These are phyloP conservation scores for Solanum virginianum DNA, from an alignment of 257 asterid species.

Conservation along the genomic window DNA sequence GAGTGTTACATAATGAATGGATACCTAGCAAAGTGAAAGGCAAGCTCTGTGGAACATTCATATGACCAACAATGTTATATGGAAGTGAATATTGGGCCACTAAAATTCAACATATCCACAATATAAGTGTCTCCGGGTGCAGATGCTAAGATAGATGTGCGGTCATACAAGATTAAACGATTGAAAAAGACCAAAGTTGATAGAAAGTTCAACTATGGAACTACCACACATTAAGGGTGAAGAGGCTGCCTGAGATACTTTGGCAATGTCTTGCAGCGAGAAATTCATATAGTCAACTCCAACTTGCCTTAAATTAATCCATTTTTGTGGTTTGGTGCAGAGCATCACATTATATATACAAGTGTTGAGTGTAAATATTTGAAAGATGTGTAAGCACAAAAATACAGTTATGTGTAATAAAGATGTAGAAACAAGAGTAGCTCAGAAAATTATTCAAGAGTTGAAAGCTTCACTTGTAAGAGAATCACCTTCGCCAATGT, in stretches of 20 bases:
- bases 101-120: background rate
- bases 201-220: background rate
- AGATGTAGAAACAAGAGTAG: background rate
- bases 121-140: background rate
- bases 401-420: background rate
- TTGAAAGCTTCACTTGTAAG: background rate
- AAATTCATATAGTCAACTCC: background rate
- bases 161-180: background rate
- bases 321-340: background rate
- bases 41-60: background rate
- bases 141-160: background rate
- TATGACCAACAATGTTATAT: background rate
- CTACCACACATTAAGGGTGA: background rate
- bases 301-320: background rate
- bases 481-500: constrained; percentile 88
- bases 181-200: background rate
- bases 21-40: background rate
- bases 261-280: background rate
- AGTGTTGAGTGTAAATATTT: background rate
- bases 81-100: background rate
- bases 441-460: background rate
- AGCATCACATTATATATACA: background rate
- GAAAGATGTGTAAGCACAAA: background rate
- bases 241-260: background rate
- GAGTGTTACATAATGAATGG: background rate